A percentile compares a stretch with the other conserved stretches of the same genome.
These are phyloP conservation scores for Garcia nutans DNA, from an alignment of 345 rosid genomes.

Conservation along the genomic window DNA sequence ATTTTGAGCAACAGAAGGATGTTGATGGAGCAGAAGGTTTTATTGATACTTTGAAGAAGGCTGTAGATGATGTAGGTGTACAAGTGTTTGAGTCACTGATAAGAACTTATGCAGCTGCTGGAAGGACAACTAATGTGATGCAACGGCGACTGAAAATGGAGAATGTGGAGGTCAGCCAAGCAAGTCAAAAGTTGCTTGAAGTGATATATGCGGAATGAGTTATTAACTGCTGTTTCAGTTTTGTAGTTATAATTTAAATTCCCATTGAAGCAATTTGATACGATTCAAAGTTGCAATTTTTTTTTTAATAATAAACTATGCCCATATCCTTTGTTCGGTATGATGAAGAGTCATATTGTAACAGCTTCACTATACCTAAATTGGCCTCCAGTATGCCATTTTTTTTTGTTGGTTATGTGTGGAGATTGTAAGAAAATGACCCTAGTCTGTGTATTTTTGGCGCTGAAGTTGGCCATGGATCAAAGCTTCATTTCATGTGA, in stretches of 20 bases:
- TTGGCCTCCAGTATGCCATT: neutral
- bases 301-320: slow-evolving; percentile 1
- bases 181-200: slow-evolving; percentile 63
- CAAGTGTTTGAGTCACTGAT: slow-evolving; percentile 75
- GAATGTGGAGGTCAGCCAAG: slow-evolving; percentile 58
- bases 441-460: neutral
- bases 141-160: slow-evolving; percentile 76
- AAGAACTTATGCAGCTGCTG: slow-evolving; percentile 84
- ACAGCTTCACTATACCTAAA: neutral
- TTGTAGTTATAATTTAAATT: neutral
- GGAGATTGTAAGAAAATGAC: neutral
- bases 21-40: slow-evolving; percentile 83
- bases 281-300: slow-evolving; percentile 7
- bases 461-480: neutral
- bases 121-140: slow-evolving; percentile 64
- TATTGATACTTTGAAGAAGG: slow-evolving; percentile 70
- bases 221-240: neutral
- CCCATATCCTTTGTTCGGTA: neutral
- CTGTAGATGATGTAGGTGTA: slow-evolving; percentile 49
- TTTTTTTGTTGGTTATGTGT: neutral
- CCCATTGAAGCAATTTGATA: neutral
- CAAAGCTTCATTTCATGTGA: neutral
- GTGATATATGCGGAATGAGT: slow-evolving; percentile 59
- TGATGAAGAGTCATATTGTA: neutral
- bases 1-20: slow-evolving; percentile 67